Evolutionary conservation across 148 eudicot genomes (phyloP), one percentile per base, ranked within the genome.

Genomic region (Fagopyrum tataricum): DNA sequence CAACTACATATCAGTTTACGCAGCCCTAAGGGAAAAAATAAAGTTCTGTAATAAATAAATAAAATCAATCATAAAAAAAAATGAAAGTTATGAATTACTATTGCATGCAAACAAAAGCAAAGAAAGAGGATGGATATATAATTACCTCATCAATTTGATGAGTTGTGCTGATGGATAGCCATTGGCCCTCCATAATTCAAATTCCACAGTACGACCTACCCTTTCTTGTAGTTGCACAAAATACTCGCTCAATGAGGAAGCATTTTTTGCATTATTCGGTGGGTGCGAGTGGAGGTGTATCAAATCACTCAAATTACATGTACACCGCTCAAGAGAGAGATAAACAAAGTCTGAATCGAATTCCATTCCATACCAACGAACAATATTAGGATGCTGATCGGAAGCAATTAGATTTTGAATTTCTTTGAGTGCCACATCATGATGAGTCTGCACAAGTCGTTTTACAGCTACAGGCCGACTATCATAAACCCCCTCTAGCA

Each of bases 401-500:
- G 98, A 91, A 64, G 97, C 96, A 75, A 91, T 87, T 72, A 94
- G 96, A 79, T 94, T 86, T 72, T 89, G 88, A 78, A 91, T 94
- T 83, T 94, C 98, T 85, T 91, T 91, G 4, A 83, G 76, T 55
- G 98, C 97, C 83, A 94, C 88, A 70, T 89, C 89, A 76, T 91
- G 90, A 85, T 94, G 97, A n/a, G 97, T 81, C 79, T 85, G 87
- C 75, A 94, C 89, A 77, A 94, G 86, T 44, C 98, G 97, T 78
- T 94, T 94, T 56, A 91, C 98, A 68, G 98, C 98, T 75, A 91
- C 98, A 4, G 81, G 79, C 46, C 98, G 90, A 23, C 98, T 97
- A 71, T 89, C 97, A 82, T 89, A 91, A 46, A 79, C 61, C 79
- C 97, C 98, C 77, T 94, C 98, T 51, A 91, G 88, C 17, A 94